Base-by-base conservation (phyloP, 768 basidiomycete genomes). In the Mrakia gelida region DNA sequence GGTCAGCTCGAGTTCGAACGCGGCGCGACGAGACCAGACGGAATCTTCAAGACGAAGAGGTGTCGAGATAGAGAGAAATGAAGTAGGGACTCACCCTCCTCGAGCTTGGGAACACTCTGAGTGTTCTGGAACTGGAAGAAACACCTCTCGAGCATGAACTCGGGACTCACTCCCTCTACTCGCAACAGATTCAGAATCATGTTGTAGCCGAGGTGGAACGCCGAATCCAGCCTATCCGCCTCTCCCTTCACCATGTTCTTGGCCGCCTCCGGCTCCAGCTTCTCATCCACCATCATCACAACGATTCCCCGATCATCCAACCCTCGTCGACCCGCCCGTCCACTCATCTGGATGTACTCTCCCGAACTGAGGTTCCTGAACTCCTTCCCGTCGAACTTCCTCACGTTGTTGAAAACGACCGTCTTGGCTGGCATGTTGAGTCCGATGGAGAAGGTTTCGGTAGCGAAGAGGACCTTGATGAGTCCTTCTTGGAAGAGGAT, bases 361-460 rank as follows among this genome's bases (percentile, higher is more conserved):
- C 97, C 92, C 0, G 91, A 92, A 0, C 94, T 94, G 52, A 99
- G 87, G 83, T 93, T 93, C 38, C 97, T 89, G 86, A 97, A 97
- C 81, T 95, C 94, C 63, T 89, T 90, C 0, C 97, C 97, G 84
- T 99, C 97, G 81, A 95, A 98, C 85, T 99, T 99, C 81, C 94
- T 90, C 3, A 94, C 91, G 0, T 91, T 89, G 0, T 94, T 97
- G 87, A 99, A 99, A 32, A 99, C 96, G 70, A 99, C 97, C 4
- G 97, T 98, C 87, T 98, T 98, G 26, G 97, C 97, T 16, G 97
- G 97, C 97, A 99, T 99, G 85, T 99, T 99, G 63, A 99, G 87
- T 28, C 86, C 85, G 73, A 84, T 84, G 23, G 95, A 96, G 85
- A 98, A 98, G 0, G 97, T 99, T 85, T 99, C 97, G 0, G 97